phyloP scores from a whole-genome alignment of 2,329 filamentous ascomycete species.

The Stemphylium beticola region DNA sequence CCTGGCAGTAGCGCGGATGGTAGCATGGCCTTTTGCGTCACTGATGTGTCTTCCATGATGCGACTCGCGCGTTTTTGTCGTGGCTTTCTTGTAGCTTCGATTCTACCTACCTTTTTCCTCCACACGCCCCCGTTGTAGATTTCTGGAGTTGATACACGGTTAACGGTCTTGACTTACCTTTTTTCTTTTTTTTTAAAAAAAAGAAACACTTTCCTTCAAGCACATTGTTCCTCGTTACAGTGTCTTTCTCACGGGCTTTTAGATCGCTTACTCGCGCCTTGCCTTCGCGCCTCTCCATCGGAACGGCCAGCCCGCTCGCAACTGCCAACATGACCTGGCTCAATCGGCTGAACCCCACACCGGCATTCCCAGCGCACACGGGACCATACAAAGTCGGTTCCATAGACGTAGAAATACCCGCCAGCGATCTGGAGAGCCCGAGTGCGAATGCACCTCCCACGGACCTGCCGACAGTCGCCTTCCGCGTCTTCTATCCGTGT shows the following conservation, averaged over 20 bases:
- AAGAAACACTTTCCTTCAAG: no score
- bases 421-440: constrained; percentile 55
- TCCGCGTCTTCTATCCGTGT: constrained; percentile 79
- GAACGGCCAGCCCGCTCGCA: constrained; percentile 12
- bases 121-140: neutral
- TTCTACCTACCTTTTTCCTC: neutral
- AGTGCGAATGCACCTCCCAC: constrained; percentile 60
- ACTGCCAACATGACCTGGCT: constrained; percentile 49
- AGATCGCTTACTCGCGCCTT: constrained; percentile 26
- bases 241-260: constrained; percentile 39
- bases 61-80: constrained; percentile 6
- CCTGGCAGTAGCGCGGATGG: constrained; percentile 34
- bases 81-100: neutral
- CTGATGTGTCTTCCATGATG: constrained; percentile 15
- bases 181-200: neutral
- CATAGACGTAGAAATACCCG: constrained; percentile 79
- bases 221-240: constrained; percentile 12
- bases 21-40: constrained; percentile 34
- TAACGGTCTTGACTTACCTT: neutral
- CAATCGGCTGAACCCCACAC: constrained; percentile 67
- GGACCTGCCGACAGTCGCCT: constrained; percentile 73
- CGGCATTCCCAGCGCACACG: constrained; percentile 75
- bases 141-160: neutral
- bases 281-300: constrained; percentile 16
- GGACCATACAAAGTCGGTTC: constrained; percentile 81